Conservation (phyloP, 345 rosid species). For the Pelargonium nanum region DNA sequence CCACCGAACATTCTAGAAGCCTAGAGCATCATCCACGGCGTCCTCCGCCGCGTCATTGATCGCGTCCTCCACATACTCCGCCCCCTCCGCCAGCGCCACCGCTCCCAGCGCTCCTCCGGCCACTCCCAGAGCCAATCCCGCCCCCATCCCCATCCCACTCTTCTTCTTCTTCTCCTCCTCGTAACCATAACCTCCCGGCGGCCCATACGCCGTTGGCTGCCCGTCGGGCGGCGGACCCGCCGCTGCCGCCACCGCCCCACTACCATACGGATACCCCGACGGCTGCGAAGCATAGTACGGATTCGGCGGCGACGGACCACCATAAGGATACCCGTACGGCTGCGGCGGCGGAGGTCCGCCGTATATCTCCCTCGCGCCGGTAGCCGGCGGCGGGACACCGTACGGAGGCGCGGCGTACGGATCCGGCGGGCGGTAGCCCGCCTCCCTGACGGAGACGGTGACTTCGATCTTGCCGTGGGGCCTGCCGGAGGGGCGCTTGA, state of each 20-base stretch:
- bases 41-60: not conserved
- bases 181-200: too few species aligned
- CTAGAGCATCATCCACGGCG: not conserved
- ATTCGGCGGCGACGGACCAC: not conserved
- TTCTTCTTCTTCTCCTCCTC: not conserved
- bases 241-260: too few species aligned
- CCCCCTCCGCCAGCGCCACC: not conserved
- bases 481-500: slow-evolving; percentile 27
- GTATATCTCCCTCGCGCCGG: not conserved
- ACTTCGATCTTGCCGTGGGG: slow-evolving; percentile 25
- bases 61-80: not conserved
- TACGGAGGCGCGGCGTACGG: slow-evolving; percentile 4
- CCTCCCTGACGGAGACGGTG: slow-evolving; percentile 6
- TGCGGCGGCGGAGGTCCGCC: not conserved
- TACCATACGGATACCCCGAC: too few species aligned
- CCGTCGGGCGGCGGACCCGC: too few species aligned
- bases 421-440: slow-evolving; percentile 13
- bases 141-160: not conserved
- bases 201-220: too few species aligned
- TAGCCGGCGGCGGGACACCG: not conserved
- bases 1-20: not conserved
- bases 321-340: not conserved
- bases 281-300: not conserved
- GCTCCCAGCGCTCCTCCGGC: not conserved
- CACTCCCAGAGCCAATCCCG: not conserved